Percentiles rank a stretch among this genome's conserved stretches.
phyloP scores from a whole-genome alignment of 1,284 basidiomycete genomes.

The Heliocybe sulcata region DNA sequence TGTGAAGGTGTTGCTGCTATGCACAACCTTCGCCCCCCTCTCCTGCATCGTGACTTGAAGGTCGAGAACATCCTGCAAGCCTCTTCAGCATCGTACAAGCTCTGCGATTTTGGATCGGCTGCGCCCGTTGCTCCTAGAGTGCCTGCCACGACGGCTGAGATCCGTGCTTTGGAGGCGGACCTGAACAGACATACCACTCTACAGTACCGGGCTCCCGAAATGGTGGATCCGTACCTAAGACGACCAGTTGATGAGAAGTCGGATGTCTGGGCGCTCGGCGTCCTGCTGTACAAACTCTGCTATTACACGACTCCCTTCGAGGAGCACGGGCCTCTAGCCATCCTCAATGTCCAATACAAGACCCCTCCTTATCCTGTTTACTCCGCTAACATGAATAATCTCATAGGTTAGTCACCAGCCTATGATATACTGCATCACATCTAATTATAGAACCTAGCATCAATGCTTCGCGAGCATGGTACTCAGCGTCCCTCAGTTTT shows the following conservation, averaged over 20 bases:
- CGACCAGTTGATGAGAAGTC: slow-evolving; percentile 88
- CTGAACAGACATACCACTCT: slow-evolving; percentile 93
- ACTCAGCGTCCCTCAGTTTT: slow-evolving; percentile 77
- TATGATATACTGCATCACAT: slow-evolving; percentile 6
- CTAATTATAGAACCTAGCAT: slow-evolving; percentile 37
- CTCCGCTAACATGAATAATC: slow-evolving; percentile 75
- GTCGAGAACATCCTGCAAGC: slow-evolving; percentile 96
- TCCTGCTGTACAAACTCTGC: slow-evolving; percentile 79
- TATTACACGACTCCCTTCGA: slow-evolving; percentile 99
- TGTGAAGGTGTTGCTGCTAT: slow-evolving; percentile 92
- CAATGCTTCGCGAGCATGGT: slow-evolving; percentile 86
- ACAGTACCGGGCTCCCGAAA: slow-evolving; percentile 96
- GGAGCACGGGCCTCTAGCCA: slow-evolving; percentile 93
- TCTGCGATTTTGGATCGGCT: slow-evolving; percentile 98
- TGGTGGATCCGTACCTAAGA: slow-evolving; percentile 89
- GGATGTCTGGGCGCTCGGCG: slow-evolving; percentile 75
- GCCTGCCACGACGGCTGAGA: slow-evolving; percentile 72
- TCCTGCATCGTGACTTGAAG: slow-evolving; percentile 97
- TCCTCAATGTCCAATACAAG: slow-evolving; percentile 94
- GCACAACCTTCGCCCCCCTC: slow-evolving; percentile 86
- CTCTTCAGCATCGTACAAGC: slow-evolving; percentile 76
- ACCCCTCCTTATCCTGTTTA: slow-evolving; percentile 93
- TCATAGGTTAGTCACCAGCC: slow-evolving; percentile 68
- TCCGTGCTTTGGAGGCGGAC: slow-evolving; percentile 85
- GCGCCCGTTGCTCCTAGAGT: slow-evolving; percentile 64